Percentiles rank a stretch among this genome's conserved stretches.
These are phyloP conservation scores for Lactifluus volemus DNA, from an alignment of 768 basidiomycete species.

Conservation along the genomic window DNA sequence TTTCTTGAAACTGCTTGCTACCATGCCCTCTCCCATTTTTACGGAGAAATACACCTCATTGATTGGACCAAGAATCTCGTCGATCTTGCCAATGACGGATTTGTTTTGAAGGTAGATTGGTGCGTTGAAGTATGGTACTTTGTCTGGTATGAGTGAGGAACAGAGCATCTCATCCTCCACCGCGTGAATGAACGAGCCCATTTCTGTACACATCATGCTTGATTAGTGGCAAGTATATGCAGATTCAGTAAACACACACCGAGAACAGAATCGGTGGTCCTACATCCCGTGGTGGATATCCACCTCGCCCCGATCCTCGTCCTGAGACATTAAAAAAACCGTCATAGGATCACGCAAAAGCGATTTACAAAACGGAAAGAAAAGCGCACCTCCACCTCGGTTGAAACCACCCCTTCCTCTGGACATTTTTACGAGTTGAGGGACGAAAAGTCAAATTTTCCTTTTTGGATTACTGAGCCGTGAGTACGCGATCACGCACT, in stretches of 20 bases:
- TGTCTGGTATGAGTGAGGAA: constrained; percentile 71
- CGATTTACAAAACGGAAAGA: not conserved
- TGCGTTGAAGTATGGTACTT: constrained; percentile 98
- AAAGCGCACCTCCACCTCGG: constrained; percentile 40
- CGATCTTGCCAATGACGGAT: constrained; percentile 91
- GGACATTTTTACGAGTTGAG: constrained; percentile 31
- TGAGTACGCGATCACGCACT: constrained; percentile 7
- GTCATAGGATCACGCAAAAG: not conserved
- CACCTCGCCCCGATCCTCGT: constrained; percentile 61
- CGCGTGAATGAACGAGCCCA: constrained; percentile 87
- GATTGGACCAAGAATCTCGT: constrained; percentile 98
- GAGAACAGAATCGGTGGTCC: constrained; percentile 73
- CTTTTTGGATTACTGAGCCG: not conserved
- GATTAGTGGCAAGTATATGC: not conserved
- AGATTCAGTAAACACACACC: constrained; percentile 34
- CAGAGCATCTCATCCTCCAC: constrained; percentile 99
- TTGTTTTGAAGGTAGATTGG: constrained; percentile 97
- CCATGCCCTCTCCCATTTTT: constrained; percentile 95
- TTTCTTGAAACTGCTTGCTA: constrained; percentile 90
- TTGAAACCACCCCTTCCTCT: constrained; percentile 36
- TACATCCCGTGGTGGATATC: constrained; percentile 51
- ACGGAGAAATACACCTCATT: constrained; percentile 98
- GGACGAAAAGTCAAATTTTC: not conserved
- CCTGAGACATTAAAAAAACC: constrained; percentile 26
- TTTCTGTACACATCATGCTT: constrained; percentile 45